These are phyloP conservation scores for Sporormia fimetaria DNA, from an alignment of 495 filamentous ascomycete genomes.

Conservation along the genomic window DNA sequence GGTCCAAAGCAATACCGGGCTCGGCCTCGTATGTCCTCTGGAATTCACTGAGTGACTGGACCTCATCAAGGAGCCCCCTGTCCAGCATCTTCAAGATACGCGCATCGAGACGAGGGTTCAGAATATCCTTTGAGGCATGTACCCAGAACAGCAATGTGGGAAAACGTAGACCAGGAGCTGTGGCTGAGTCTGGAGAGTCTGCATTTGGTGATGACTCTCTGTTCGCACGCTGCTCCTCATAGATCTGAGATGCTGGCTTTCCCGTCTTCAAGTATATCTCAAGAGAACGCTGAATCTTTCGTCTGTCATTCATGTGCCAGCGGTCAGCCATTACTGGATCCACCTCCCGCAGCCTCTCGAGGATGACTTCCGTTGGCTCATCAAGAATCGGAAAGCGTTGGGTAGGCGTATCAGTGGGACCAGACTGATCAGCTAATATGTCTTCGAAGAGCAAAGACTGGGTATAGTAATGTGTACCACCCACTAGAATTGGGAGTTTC, in stretches of 20 bases:
- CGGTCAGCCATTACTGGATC: conserved; percentile 81
- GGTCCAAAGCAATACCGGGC: conserved; percentile 48
- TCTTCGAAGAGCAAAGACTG: conserved; percentile 76
- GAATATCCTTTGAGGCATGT: conserved; percentile 53
- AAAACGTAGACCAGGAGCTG: conserved; percentile 32
- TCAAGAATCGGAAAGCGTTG: conserved; percentile 58
- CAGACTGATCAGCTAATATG: conserved; percentile 40
- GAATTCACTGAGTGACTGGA: conserved; percentile 39
- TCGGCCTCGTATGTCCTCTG: conserved; percentile 38
- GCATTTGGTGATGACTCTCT: conserved; percentile 20
- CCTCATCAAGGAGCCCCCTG: conserved; percentile 60
- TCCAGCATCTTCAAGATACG: conserved; percentile 77
- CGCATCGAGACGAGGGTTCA: conserved; percentile 57
- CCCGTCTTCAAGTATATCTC: conserved; percentile 80
- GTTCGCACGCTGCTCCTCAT: conserved; percentile 54
- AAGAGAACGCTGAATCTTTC: conserved; percentile 82
- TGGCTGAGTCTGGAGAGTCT: conserved; percentile 10
- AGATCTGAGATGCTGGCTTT: conserved; percentile 72
- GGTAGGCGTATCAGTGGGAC: conserved; percentile 22
- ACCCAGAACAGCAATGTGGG: conserved; percentile 75
- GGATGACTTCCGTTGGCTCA: conserved; percentile 54
- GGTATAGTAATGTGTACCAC: conserved; percentile 90
- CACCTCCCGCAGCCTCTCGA: conserved; percentile 60
- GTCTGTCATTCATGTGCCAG: conserved; percentile 87
- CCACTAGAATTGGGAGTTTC: conserved; percentile 79